Evolutionary conservation across 805 yeast species (phyloP).

Genomic region (Lachancea kluyveri): DNA sequence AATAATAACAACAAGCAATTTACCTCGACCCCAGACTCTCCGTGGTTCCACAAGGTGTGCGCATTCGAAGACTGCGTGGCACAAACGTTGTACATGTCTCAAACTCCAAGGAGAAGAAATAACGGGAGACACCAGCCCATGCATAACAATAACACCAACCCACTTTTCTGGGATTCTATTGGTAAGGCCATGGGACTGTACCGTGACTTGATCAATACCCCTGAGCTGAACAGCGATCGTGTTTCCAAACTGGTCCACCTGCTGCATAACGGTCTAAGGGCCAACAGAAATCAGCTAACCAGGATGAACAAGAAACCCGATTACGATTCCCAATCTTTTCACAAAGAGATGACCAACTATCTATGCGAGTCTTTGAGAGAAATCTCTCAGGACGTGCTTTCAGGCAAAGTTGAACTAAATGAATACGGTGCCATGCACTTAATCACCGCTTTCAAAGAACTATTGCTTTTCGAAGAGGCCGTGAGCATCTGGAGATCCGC

Average conservation of each 20-base stretch:
- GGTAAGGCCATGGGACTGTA: conserved; percentile 46
- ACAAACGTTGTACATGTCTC: conserved; percentile 31
- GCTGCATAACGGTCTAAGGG: conserved; percentile 49
- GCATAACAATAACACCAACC: conserved; percentile 38
- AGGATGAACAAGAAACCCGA: conserved; percentile 54
- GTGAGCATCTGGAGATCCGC: conserved; percentile 62
- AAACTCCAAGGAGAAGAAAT: conserved; percentile 29
- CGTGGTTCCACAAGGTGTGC: conserved; percentile 43
- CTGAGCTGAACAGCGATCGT: conserved; percentile 41
- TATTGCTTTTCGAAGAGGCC: conserved; percentile 55
- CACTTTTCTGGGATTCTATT: conserved; percentile 47
- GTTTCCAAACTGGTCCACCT: conserved; percentile 45
- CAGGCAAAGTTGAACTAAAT: conserved; percentile 37
- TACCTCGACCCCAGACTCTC: conserved; percentile 31
- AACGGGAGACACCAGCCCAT: conserved; percentile 20
- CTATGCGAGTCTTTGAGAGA: conserved; percentile 46
- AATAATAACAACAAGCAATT: conserved; percentile 15
- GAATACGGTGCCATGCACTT: conserved; percentile 53
- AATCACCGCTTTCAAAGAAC: conserved; percentile 54
- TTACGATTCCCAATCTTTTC: conserved; percentile 52
- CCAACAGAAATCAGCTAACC: conserved; percentile 48
- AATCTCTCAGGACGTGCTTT: conserved; percentile 44
- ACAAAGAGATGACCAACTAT: conserved; percentile 45
- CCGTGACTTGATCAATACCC: conserved; percentile 39
- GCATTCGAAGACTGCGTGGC: conserved; percentile 47